Percentiles rank a stretch among this genome's conserved stretches.
Evolutionary conservation across 371 early-diverging fungal species (phyloP).

Genomic region (Mucor lusitanicus): DNA sequence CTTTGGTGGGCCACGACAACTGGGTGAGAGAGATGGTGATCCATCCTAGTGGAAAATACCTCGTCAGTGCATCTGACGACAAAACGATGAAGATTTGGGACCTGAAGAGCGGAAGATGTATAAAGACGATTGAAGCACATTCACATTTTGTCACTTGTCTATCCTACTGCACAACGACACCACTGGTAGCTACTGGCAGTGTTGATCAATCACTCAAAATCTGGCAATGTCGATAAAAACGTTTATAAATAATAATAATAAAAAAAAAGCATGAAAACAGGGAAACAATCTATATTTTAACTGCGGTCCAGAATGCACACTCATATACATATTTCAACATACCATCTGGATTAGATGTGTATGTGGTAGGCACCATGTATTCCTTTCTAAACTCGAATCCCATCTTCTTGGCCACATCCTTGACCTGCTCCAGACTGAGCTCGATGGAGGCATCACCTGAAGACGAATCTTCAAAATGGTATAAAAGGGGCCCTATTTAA

Average conservation of each 20-base stretch:
- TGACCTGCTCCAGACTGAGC: conserved; percentile 82
- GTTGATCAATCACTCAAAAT: conserved; percentile 79
- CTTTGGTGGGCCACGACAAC: conserved; percentile 92
- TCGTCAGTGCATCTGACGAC: conserved; percentile 86
- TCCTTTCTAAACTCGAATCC: conserved; percentile 80
- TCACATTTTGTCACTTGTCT: conserved; percentile 90
- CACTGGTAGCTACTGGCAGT: conserved; percentile 81
- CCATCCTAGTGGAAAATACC: conserved; percentile 78
- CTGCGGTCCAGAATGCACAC: conserved; percentile 63
- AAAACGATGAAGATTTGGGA: conserved; percentile 91
- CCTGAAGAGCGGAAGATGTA: conserved; percentile 77
- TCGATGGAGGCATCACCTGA: conserved; percentile 81
- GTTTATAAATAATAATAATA: neutral
- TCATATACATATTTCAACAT: conserved; percentile 88
- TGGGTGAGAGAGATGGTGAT: conserved; percentile 89
- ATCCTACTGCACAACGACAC: conserved; percentile 59
- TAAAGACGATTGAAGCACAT: conserved; percentile 83
- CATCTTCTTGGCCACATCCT: conserved; percentile 58
- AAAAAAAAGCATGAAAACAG: neutral
- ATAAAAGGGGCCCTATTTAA: conserved; percentile 80
- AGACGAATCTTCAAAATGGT: conserved; percentile 88
- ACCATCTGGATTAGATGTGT: conserved; percentile 63
- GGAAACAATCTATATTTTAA: conserved; percentile 29
- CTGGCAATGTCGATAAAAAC: conserved; percentile 65
- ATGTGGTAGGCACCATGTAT: conserved; percentile 23